Evolutionary conservation across 2,329 filamentous ascomycete species (phyloP), one percentile per base, ranked within the genome.

Genomic region (Penicillium frequentans): DNA sequence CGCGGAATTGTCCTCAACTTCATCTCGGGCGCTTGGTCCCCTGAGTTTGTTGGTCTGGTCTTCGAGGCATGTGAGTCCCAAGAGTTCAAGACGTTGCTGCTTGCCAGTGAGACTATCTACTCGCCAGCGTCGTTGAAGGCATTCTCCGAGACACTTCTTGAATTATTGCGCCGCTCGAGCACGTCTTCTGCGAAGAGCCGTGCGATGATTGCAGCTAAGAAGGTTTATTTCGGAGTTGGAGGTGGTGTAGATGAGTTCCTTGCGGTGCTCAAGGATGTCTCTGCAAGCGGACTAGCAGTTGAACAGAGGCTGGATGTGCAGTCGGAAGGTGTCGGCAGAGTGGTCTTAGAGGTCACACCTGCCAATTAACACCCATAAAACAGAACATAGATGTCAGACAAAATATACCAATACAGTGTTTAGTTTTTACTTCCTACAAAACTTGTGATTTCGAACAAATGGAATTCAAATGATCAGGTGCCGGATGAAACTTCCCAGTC

Each of bases 91-190:
- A 76, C 74, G 0, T 64, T 85, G 21, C 72, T 88, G 8, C 77
- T 88, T 4, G 86, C 83, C 1, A 85, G 84, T 27, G 86, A 88
- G 70, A 88, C 86, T 0, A 87, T 88, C 49, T 88, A 88, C 69
- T 83, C 81, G 6, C 85, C 84, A 0, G 69, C 77, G 1, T 82
- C 81, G 1, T 73, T 86, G 27, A 64, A 60, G 1, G 74, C 81
- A 0, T 88, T 88, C 67, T 81, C 84, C 0, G 79, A 84, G 42
- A 80, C 82, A 1, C 68, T 88, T 45, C 64, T 81, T 9, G 73
- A 67, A 7, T 61, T 87, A 26, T 70, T 87, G 62, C 80, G 59
- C 69, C 76, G 68, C 71, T 70, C 65, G n/a, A 61, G 42, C 29
- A 59, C 52, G 5, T 57, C 48, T 3, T 54, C 54, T 14, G 50